Conservation (phyloP, 2,329 filamentous ascomycete species). For the Trichophyton schoenleinii region DNA sequence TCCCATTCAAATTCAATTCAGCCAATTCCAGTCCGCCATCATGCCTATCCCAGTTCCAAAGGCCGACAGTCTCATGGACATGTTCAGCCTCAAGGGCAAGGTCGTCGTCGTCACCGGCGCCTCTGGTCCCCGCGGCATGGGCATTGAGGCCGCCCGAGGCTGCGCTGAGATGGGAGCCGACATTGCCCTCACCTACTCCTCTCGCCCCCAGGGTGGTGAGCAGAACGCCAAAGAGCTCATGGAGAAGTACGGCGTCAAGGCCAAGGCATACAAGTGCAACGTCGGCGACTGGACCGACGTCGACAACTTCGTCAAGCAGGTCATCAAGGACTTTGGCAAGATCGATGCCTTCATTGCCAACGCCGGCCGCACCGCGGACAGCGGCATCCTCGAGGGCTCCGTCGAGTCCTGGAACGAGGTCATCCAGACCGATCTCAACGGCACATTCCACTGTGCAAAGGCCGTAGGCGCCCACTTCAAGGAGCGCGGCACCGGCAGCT, state of each 20-base stretch:
- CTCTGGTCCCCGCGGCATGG: constrained; percentile 52
- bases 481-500: constrained; percentile 49
- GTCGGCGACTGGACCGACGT: constrained; percentile 46
- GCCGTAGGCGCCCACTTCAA: constrained; percentile 72
- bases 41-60: constrained; percentile 18
- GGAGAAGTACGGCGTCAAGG: constrained; percentile 51
- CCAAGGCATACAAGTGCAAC: constrained; percentile 55
- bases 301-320: constrained; percentile 43
- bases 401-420: constrained; percentile 64
- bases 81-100: constrained; percentile 32
- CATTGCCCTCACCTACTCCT: constrained; percentile 55
- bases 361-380: constrained; percentile 57
- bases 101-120: constrained; percentile 39
- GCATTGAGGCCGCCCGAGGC: constrained; percentile 53
- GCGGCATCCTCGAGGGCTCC: constrained; percentile 55
- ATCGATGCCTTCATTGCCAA: constrained; percentile 57
- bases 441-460: constrained; percentile 73
- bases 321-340: constrained; percentile 57
- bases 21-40: constrained; percentile 1
- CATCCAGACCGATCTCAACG: constrained; percentile 76
- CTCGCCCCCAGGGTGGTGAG: constrained; percentile 48
- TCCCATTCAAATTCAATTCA: not conserved
- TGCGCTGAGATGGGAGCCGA: constrained; percentile 53
- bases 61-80: constrained; percentile 16
- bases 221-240: constrained; percentile 52